A percentile compares a stretch with the other conserved stretches of the same genome.
phyloP scores from a whole-genome alignment of 1,139 yeast species.

The Zygoascus sp. region DNA sequence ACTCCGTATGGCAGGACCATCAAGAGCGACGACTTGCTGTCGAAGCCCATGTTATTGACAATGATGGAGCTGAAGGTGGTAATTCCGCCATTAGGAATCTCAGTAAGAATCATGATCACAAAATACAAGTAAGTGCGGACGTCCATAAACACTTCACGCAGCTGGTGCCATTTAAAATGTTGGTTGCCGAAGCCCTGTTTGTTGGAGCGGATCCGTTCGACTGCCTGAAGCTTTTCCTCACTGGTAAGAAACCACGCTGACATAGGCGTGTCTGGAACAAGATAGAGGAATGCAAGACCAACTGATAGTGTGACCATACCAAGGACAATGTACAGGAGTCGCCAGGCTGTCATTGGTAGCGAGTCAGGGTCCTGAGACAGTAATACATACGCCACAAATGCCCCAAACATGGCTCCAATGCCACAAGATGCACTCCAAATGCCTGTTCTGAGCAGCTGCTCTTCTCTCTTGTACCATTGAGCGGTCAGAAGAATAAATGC shows the following conservation, averaged over 20 bases:
- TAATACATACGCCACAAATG: conserved; percentile 51
- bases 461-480: conserved; percentile 51
- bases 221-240: conserved; percentile 48
- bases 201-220: conserved; percentile 46
- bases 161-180: conserved; percentile 50
- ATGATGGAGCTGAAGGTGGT: conserved; percentile 45
- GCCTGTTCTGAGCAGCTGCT: conserved; percentile 48
- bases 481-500: conserved; percentile 55
- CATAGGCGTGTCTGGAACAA: conserved; percentile 53
- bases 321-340: conserved; percentile 45
- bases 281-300: conserved; percentile 44
- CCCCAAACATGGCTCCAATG: conserved; percentile 51
- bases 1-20: conserved; percentile 41
- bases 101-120: conserved; percentile 39
- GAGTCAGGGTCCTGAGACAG: conserved; percentile 35
- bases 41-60: conserved; percentile 38
- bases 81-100: conserved; percentile 52
- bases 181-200: conserved; percentile 54
- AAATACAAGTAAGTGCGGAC: conserved; percentile 50
- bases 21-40: conserved; percentile 39
- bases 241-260: conserved; percentile 50
- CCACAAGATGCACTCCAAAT: conserved; percentile 55
- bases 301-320: conserved; percentile 49
- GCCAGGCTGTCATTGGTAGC: conserved; percentile 44
- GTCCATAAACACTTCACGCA: conserved; percentile 40